phyloP scores from a whole-genome alignment of 2,329 filamentous ascomycete genomes.

The Fragosphaeria purpurea region DNA sequence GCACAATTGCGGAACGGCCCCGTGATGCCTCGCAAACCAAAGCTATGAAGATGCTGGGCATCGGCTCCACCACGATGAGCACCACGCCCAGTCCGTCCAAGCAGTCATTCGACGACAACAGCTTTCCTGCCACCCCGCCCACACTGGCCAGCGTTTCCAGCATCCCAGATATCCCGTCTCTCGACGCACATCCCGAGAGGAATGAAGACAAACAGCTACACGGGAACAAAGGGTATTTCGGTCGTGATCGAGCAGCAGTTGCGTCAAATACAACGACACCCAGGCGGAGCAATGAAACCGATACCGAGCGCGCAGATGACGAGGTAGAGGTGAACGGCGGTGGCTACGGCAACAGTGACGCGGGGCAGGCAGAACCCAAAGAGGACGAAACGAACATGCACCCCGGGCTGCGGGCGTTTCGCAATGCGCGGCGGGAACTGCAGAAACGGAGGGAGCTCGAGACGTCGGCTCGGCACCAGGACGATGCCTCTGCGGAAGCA shows the following conservation, averaged over 20 bases:
- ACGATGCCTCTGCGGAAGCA: background rate
- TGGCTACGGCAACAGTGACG: background rate
- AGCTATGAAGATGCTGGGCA: conserved; percentile 51
- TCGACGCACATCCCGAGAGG: background rate
- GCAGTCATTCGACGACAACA: conserved; percentile 23
- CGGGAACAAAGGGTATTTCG: too few relatives aligned
- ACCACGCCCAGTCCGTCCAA: conserved; percentile 31
- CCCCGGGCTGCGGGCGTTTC: conserved; percentile 45
- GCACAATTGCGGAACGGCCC: conserved; percentile 46
- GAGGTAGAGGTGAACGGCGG: conserved; percentile 2
- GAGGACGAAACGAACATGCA: conserved; percentile 32
- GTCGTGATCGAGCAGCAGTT: too few relatives aligned
- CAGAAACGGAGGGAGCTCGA: conserved; percentile 47
- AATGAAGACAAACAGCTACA: conserved; percentile 13
- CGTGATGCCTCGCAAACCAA: conserved; percentile 38
- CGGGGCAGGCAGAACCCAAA: conserved; percentile 15
- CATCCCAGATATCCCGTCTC: background rate
- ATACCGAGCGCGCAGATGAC: conserved; percentile 7
- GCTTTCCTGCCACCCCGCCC: background rate
- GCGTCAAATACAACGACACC: background rate
- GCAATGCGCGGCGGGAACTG: conserved; percentile 46
- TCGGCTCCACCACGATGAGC: conserved; percentile 34
- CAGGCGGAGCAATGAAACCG: conserved; percentile 6
- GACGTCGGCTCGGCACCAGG: conserved; percentile 31
- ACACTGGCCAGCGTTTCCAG: too few relatives aligned